Conservation (phyloP, 208 protist genomes). For the Leishmania turanica region DNA sequence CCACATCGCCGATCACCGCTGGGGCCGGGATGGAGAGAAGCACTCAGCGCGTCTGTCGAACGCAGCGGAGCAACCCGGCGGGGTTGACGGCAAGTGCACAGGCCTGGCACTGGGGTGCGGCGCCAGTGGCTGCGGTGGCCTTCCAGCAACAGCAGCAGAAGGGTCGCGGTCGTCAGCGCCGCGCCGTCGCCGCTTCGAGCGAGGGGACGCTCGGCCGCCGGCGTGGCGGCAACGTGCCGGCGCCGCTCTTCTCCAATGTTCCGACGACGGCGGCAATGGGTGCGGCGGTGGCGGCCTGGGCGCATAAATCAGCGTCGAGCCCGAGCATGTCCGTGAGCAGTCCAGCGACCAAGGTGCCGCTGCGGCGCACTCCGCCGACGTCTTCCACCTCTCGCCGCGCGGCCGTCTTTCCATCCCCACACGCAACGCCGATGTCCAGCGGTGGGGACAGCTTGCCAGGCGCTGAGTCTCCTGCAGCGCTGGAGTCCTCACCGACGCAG, state of each 20-base stretch:
- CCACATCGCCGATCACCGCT: not conserved
- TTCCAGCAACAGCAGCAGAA: slow-evolving; percentile 6
- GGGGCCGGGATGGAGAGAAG: not conserved
- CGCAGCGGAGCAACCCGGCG: slow-evolving; percentile 9
- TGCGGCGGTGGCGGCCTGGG: slow-evolving; percentile 1
- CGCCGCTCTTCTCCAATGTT: slow-evolving; percentile 8
- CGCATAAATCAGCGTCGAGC: not conserved
- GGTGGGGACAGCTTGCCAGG: not conserved
- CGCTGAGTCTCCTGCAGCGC: not conserved
- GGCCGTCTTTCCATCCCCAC: not conserved
- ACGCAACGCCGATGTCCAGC: not conserved
- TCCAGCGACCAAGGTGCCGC: not conserved
- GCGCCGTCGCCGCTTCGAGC: not conserved
- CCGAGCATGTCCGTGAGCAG: not conserved
- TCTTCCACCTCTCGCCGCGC: not conserved
- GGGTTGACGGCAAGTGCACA: slow-evolving; percentile 21
- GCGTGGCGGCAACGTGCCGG: slow-evolving; percentile 3
- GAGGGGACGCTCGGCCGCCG: not conserved
- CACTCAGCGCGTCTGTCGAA: not conserved
- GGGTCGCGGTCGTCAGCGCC: slow-evolving; percentile 6
- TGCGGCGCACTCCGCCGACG: not conserved
- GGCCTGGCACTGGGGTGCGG: slow-evolving; percentile 28
- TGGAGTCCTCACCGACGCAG: not conserved
- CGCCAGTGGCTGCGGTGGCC: not conserved
- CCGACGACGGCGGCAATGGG: slow-evolving; percentile 10